Evolutionary conservation across 2,329 filamentous ascomycete genomes (phyloP).

Genomic region (Fusarium algeriense): DNA sequence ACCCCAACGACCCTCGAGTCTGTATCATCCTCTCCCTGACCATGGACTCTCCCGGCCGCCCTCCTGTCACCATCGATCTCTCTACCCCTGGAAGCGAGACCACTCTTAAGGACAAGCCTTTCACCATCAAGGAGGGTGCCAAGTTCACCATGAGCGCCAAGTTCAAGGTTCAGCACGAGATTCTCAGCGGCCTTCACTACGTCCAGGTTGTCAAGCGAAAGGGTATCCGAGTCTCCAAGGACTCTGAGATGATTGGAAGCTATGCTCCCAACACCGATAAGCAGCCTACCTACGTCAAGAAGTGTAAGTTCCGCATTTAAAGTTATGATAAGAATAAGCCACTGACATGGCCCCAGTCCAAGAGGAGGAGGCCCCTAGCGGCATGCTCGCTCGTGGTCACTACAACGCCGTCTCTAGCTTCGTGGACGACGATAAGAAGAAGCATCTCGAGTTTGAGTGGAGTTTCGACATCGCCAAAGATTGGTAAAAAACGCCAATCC

Average conservation of each 20-base stretch:
- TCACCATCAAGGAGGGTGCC: conserved; percentile 96
- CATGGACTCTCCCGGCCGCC: conserved; percentile 85
- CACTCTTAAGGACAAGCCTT: conserved; percentile 89
- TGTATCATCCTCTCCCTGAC: conserved; percentile 94
- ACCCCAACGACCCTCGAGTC: conserved; percentile 85
- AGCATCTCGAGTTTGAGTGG: conserved; percentile 94
- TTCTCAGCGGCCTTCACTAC: conserved; percentile 95
- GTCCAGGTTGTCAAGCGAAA: conserved; percentile 93
- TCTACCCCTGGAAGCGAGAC: conserved; percentile 78
- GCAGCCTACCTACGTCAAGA: conserved; percentile 87
- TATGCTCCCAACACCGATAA: conserved; percentile 94
- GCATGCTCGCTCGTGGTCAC: conserved; percentile 89
- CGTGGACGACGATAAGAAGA: conserved; percentile 93
- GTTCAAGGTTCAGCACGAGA: conserved; percentile 97
- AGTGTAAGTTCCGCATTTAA: conserved; percentile 73
- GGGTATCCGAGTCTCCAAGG: conserved; percentile 88
- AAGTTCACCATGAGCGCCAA: conserved; percentile 94
- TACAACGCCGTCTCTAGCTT: conserved; percentile 93
- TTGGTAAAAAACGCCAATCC: conserved; percentile 69
- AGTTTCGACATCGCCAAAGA: conserved; percentile 97
- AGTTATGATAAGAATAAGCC: not conserved
- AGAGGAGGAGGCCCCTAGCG: conserved; percentile 90
- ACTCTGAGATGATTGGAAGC: conserved; percentile 98
- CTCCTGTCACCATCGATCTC: conserved; percentile 90
- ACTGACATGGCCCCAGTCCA: conserved; percentile 70